Evolutionary conservation across 2,329 filamentous ascomycete species (phyloP), one percentile per base, ranked within the genome.

Genomic region (Penicillium sp.): DNA sequence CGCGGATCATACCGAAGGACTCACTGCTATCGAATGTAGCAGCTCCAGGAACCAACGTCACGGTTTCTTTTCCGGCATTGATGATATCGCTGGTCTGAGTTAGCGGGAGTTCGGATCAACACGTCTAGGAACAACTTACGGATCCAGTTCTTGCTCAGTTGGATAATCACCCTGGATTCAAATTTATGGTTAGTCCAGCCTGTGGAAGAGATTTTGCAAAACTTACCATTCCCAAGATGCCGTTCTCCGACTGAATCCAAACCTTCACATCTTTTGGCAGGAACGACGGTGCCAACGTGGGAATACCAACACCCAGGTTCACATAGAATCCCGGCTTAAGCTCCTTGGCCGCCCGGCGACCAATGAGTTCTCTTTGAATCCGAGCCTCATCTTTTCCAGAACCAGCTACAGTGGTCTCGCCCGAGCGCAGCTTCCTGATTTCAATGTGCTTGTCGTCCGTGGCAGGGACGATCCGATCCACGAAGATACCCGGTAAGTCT

Each of bases 51-150:
- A 88, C 72, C 0, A 93, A 76, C 0, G 88, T 93, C 0, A 90
- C 86, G 0, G 87, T 94, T 66, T 94, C 87, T 65, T 94, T 94
- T 50, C 88, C 87, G 0, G 88, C 88, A 60, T 93, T 94, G 72
- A 93, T 84, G 55, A 90, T 81, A 59, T 91, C 87, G 10, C 74
- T 76, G 32, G 13, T 10, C 6, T 40, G 13, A 38, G 24, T 54
- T 22, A 53, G 44, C 9, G 5, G 22, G 9, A 10, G 2, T 5
- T 15, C 9, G 15, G 6, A 15, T 17, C 7, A 26, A 3, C 8
- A 21, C 1, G 6, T 26, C 4, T 6, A 35, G 28, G 19, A 29
- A 19, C 10, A 34, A 60, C 62, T 56, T 56, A 67, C 60, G 85
- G 73, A 64, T 93, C 88, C 43, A 88, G 79, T 54, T 86, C 75